A percentile compares a stretch with the other conserved stretches of the same genome.
Evolutionary conservation across 2,329 filamentous ascomycete genomes (phyloP).

Genomic region (Coleophoma eucalyptorum): DNA sequence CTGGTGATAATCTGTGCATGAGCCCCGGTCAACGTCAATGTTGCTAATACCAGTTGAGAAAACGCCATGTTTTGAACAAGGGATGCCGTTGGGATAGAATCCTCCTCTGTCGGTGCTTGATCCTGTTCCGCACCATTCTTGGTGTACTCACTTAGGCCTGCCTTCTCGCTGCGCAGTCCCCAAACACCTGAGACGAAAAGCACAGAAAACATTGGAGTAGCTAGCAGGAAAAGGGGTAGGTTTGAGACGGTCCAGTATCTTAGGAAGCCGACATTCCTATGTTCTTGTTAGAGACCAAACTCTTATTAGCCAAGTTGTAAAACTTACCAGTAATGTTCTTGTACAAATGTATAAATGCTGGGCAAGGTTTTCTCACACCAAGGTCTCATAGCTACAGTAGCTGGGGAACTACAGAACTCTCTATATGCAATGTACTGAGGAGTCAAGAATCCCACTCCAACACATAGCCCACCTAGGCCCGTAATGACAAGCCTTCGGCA

Average conservation of each 20-base stretch:
- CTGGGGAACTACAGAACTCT: conserved; percentile 56
- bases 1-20: conserved; percentile 94
- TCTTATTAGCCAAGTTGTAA: neutral
- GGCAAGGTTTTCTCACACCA: conserved; percentile 77
- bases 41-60: conserved; percentile 68
- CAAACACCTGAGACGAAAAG: conserved; percentile 57
- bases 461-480: conserved; percentile 61
- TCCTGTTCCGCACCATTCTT: no score
- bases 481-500: conserved; percentile 53
- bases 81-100: neutral
- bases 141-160: no score
- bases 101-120: neutral
- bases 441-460: conserved; percentile 62
- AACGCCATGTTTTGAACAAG: conserved; percentile 52
- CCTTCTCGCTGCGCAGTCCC: conserved; percentile 26
- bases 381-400: conserved; percentile 38
- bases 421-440: conserved; percentile 76
- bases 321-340: conserved; percentile 82
- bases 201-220: conserved; percentile 70
- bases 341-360: conserved; percentile 89
- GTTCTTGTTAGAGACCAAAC: conserved; percentile 1
- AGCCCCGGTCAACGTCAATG: conserved; percentile 72
- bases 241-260: conserved; percentile 89
- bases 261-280: conserved; percentile 82
- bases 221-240: conserved; percentile 81